Percentiles rank a stretch among this genome's conserved stretches.
Evolutionary conservation across 352 stramenopile species (phyloP).

Genomic region (Globisporangium solare): DNA sequence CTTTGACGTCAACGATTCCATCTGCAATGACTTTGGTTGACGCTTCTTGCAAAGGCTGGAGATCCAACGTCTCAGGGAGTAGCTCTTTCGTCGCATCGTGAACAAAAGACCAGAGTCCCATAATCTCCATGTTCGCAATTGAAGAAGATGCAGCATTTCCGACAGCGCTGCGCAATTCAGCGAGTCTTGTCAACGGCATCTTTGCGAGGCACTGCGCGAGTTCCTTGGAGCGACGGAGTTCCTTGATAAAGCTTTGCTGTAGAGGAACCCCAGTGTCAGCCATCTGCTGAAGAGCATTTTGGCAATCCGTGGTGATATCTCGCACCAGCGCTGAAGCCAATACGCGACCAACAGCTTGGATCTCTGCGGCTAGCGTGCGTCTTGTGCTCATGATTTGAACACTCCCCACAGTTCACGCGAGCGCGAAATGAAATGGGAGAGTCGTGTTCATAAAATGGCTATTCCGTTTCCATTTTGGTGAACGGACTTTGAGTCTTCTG

Average conservation of each 20-base stretch:
- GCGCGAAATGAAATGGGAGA: not conserved
- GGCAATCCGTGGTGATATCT: conserved; percentile 1
- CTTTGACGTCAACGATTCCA: conserved; percentile 15
- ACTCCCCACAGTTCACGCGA: not conserved
- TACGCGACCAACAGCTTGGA: not conserved
- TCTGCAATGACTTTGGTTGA: not conserved
- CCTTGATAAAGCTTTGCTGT: not conserved
- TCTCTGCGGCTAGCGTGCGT: not conserved
- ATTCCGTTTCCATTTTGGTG: too few species aligned
- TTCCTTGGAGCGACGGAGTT: not conserved
- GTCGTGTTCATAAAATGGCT: too few species aligned
- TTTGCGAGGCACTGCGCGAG: not conserved
- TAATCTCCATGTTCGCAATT: conserved; percentile 17
- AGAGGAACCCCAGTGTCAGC: not conserved
- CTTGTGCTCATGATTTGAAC: not conserved
- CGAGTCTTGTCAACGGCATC: conserved; percentile 8
- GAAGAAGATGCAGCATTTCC: conserved; percentile 14
- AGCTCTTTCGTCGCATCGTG: conserved; percentile 21
- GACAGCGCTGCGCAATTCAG: conserved; percentile 20
- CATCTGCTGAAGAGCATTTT: conserved; percentile 3
- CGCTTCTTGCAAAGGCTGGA: conserved; percentile 2
- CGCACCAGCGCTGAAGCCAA: not conserved
- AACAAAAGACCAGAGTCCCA: conserved; percentile 26
- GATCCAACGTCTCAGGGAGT: conserved; percentile 13
- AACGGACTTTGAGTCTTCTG: not conserved